These are phyloP conservation scores for Phytophthora sp. DNA, from an alignment of 352 stramenopile genomes.

Conservation along the genomic window DNA sequence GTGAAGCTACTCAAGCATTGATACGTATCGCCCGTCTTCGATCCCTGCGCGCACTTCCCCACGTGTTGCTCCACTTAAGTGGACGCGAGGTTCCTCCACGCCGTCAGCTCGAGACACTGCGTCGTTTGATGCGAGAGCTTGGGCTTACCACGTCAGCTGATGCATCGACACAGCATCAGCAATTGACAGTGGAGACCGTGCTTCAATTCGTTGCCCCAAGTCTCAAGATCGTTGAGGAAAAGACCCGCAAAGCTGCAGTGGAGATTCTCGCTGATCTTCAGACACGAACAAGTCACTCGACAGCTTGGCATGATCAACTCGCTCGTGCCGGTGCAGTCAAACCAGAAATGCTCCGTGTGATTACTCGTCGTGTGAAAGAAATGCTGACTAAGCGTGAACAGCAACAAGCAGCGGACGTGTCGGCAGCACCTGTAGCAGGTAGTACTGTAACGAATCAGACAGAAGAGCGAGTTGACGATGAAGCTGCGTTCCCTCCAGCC, in stretches of 20 bases:
- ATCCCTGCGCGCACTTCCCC: constrained; percentile 60
- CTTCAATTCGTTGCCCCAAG: constrained; percentile 75
- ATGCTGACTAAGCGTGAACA: constrained; percentile 54
- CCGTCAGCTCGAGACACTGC: constrained; percentile 64
- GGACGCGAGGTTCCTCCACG: constrained; percentile 60
- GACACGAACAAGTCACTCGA: constrained; percentile 27
- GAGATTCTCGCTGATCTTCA: constrained; percentile 77
- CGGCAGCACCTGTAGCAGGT: constrained; percentile 32
- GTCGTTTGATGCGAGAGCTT: constrained; percentile 58
- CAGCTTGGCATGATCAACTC: constrained; percentile 33
- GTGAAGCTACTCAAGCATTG: constrained; percentile 64
- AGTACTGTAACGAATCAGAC: constrained; percentile 50
- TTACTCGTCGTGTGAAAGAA: constrained; percentile 80
- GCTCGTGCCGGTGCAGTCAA: constrained; percentile 49
- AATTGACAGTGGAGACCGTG: constrained; percentile 63
- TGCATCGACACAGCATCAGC: constrained; percentile 3
- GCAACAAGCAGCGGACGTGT: constrained; percentile 29
- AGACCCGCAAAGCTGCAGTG: constrained; percentile 70
- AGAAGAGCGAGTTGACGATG: constrained; percentile 48
- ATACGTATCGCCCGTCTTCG: constrained; percentile 68
- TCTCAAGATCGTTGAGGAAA: constrained; percentile 80
- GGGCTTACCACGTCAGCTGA: constrained; percentile 40
- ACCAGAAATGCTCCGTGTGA: constrained; percentile 78
- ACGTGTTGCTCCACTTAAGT: constrained; percentile 70
- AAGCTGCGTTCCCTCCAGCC: constrained; percentile 37